Base-by-base conservation (phyloP, 176 grass and related monocot genomes). In the Aegilops bicornis region DNA sequence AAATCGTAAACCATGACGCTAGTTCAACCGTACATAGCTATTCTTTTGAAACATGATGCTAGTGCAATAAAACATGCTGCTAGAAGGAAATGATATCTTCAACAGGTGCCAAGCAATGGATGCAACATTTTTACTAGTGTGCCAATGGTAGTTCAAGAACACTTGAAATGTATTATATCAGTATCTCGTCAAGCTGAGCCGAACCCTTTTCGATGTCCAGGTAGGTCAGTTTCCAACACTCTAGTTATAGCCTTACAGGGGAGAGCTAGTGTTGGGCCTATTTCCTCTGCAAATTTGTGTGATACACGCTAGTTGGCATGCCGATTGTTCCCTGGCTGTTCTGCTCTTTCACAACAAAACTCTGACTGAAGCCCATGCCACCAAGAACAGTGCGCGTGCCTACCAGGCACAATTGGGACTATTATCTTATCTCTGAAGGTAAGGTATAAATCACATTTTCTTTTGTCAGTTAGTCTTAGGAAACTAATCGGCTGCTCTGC, bases 161-260 rank as follows among this genome's bases (percentile, higher is more conserved):
- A 60, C 30, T 50, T 63, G 10, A 88, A 79, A 88, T 27, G 9
- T 73, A n/a, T n/a, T n/a, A n/a, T n/a, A n/a, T n/a, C n/a, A n/a
- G n/a, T n/a, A 13, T 80, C 43, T 31, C 4, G 54, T 35, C 19
- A 85, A 80, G 27, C 12, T 59, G 68, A n/a, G n/a, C 59, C 72
- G 14, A 50, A 16, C 52, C 5, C 48, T 54, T 68, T 68, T n/a
- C 2, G 0, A 43, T 42, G 67, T 76, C 42, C 36, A 48, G 27
- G 27, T 47, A 78, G 27, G 22, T 47, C 19, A 61, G 35, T 70
- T 77, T 43, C 79, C 47, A 23, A 13, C 16, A 15, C 11, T 59
- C 31, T 12, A 67, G 30, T 63, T 76, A 48, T 32, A 32, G 17
- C 22, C 36, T 52, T 76, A 10, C 3, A 31, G 16, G 69, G 64